Evolutionary conservation across 345 rosid genomes (phyloP).

Genomic region (Brassica nigra): DNA sequence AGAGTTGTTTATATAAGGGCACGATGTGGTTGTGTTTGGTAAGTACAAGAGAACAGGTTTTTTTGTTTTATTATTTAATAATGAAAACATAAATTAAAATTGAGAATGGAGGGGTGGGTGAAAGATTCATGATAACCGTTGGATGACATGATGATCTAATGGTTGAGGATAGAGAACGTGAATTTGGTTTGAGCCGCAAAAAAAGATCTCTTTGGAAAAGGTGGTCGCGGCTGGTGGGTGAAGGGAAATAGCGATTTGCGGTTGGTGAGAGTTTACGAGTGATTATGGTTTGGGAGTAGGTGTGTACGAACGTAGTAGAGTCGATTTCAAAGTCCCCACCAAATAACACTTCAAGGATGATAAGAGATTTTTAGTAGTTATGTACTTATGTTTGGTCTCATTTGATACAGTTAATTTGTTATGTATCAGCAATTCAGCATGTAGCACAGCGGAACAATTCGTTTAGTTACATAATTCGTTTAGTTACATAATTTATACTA

Average conservation of each 20-base stretch:
- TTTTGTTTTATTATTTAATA: background rate
- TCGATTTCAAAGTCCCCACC: constrained; percentile 22
- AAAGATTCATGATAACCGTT: constrained; percentile 32
- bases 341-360: background rate
- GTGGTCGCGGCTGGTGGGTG: constrained; percentile 36
- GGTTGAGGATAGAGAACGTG: constrained; percentile 28
- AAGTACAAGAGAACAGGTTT: background rate
- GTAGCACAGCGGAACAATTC: background rate
- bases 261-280: constrained; percentile 34
- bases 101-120: constrained; percentile 39
- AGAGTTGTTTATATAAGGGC: constrained; percentile 31
- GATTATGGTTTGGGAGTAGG: constrained; percentile 21
- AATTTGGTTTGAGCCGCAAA: constrained; percentile 31
- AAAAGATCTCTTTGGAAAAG: background rate
- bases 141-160: constrained; percentile 24
- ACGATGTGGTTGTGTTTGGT: constrained; percentile 19
- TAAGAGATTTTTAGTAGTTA: background rate
- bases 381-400: background rate
- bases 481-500: too few relatives aligned
- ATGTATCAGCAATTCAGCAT: background rate
- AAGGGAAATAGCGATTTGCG: constrained; percentile 22
- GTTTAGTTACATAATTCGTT: too few relatives aligned
- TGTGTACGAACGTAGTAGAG: constrained; percentile 18
- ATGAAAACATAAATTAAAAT: background rate
- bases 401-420: background rate